Conservation (phyloP, 768 basidiomycete species). For the Coprinellus aureogranulatus region DNA sequence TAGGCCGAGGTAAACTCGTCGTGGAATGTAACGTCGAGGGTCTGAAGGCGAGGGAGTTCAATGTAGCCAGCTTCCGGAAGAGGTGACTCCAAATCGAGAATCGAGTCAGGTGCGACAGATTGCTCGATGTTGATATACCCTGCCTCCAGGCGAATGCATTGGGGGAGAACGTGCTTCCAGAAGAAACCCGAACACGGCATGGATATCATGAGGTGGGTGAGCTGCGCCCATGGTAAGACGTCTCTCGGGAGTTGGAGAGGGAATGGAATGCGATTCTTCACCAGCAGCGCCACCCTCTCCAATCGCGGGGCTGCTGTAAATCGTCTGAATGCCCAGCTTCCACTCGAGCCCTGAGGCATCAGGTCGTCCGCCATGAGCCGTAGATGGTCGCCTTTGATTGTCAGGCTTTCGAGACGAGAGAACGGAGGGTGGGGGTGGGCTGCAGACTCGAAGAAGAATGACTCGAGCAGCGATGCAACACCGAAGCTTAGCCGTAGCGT, state of each 20-base stretch:
- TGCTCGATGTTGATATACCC: constrained; percentile 9
- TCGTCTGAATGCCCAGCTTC: not conserved
- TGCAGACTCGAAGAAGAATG: constrained; percentile 1
- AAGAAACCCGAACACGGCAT: constrained; percentile 9
- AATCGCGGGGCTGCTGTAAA: constrained; percentile 1
- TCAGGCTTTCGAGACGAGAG: not conserved
- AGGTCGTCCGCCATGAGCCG: not conserved
- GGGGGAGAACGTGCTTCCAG: constrained; percentile 4
- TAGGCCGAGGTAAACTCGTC: constrained; percentile 9
- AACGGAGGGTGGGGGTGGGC: not conserved
- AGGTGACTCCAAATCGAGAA: not conserved
- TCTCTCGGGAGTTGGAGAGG: constrained; percentile 4
- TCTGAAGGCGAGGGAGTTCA: not conserved
- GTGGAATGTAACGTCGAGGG: constrained; percentile 9
- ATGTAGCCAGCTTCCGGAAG: constrained; percentile 4
- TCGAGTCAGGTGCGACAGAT: not conserved
- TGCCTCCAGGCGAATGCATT: not conserved
- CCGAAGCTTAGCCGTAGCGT: constrained; percentile 2
- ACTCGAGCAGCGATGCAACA: not conserved
- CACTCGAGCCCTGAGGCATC: not conserved
- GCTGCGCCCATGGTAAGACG: constrained; percentile 8
- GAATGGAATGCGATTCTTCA: not conserved
- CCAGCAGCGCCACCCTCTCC: constrained; percentile 3
- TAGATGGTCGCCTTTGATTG: not conserved
- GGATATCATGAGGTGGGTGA: constrained; percentile 11